Evolutionary conservation across 179 eudicot species (phyloP).

Genomic region (Actinidia polygama): DNA sequence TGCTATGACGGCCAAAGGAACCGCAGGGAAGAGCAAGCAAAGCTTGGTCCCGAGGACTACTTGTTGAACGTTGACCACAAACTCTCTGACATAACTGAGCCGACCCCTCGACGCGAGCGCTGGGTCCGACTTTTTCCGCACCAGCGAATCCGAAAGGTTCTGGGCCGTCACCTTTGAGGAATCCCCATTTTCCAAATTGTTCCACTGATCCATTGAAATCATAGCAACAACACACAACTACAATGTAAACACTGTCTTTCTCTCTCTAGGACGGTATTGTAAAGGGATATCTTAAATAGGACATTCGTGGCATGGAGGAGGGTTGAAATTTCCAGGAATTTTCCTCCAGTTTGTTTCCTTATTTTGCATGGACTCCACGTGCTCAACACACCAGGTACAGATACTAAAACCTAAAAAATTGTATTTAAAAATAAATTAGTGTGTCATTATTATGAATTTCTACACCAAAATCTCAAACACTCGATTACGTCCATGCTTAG

Average conservation of each 20-base stretch:
- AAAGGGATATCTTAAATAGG: not conserved
- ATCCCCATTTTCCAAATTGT: slow-evolving; percentile 20
- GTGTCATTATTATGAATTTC: too few relatives aligned
- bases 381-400: not conserved
- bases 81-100: slow-evolving; percentile 30
- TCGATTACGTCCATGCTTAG: too few relatives aligned
- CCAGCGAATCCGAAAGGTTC: slow-evolving; percentile 41
- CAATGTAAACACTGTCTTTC: not conserved
- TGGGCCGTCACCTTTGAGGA: slow-evolving; percentile 41
- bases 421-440: too few relatives aligned
- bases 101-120: slow-evolving; percentile 30
- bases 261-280: not conserved
- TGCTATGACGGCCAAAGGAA: slow-evolving; percentile 68
- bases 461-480: too few relatives aligned
- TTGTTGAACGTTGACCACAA: slow-evolving; percentile 47
- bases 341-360: slow-evolving; percentile 28
- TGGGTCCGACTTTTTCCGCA: slow-evolving; percentile 45
- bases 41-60: slow-evolving; percentile 76
- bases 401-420: slow-evolving; percentile 3
- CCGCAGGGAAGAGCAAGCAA: slow-evolving; percentile 62
- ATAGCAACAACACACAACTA: not conserved
- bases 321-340: slow-evolving; percentile 46
- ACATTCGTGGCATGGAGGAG: not conserved
- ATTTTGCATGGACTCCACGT: slow-evolving; percentile 31
- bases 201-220: slow-evolving; percentile 23